Percentiles rank a stretch among this genome's conserved stretches.
phyloP scores from a whole-genome alignment of 768 basidiomycete genomes.

The Coprinopsis sp. region DNA sequence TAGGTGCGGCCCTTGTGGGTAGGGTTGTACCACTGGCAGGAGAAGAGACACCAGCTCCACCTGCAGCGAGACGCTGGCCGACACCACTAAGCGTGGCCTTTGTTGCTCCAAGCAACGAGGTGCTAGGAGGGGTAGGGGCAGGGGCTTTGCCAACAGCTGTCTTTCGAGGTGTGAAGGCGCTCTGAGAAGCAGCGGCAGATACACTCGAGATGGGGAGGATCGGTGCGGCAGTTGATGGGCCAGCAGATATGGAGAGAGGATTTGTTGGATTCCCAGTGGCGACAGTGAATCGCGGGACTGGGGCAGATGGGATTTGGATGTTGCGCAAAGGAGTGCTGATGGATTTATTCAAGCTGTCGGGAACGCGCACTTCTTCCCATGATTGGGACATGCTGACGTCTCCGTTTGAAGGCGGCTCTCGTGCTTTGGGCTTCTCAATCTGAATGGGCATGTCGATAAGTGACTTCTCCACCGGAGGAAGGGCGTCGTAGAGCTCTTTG shows the following conservation, averaged over 20 bases:
- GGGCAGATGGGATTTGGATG: conserved; percentile 20
- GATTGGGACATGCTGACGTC: conserved; percentile 44
- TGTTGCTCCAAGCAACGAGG: conserved; percentile 16
- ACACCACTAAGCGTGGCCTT: conserved; percentile 24
- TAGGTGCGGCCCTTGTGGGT: conserved; percentile 10
- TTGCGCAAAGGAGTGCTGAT: conserved; percentile 20
- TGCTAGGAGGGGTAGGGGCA: conserved; percentile 10
- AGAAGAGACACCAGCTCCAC: conserved; percentile 21
- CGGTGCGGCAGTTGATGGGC: conserved; percentile 15
- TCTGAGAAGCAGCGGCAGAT: conserved; percentile 14
- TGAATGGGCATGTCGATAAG: conserved; percentile 44
- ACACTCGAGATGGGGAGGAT: conserved; percentile 22
- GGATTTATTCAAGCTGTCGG: conserved; percentile 21
- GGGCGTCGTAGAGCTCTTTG: conserved; percentile 58
- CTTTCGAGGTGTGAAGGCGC: conserved; percentile 24
- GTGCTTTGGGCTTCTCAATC: conserved; percentile 2
- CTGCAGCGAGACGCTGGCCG: conserved; percentile 20
- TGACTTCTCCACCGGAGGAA: conserved; percentile 60
- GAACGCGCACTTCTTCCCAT: conserved; percentile 55
- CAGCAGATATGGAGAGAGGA: conserved; percentile 16
- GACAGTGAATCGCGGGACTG: conserved; percentile 29
- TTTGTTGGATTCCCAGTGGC: conserved; percentile 17
- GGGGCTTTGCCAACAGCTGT: conserved; percentile 19
- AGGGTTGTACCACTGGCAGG: conserved; percentile 23
- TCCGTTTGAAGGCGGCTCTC: conserved; percentile 4